phyloP scores from a whole-genome alignment of 2,329 filamentous ascomycete genomes.

The Calonectria fujianensis region DNA sequence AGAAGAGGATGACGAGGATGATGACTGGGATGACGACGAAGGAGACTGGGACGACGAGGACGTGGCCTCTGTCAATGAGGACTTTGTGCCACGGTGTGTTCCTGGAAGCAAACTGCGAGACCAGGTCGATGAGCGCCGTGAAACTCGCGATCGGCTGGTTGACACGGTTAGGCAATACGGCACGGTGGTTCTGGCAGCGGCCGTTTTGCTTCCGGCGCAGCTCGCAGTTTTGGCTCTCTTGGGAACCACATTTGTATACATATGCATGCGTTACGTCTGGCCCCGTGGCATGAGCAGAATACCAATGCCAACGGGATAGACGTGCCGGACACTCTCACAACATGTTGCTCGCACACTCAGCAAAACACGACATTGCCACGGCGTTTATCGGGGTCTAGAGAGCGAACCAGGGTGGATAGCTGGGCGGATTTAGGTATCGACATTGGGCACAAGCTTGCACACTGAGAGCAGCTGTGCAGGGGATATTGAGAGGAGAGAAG shows the following conservation, averaged over 20 bases:
- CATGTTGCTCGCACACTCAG: slow-evolving; percentile 33
- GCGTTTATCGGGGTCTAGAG: slow-evolving; percentile 57
- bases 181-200: slow-evolving; percentile 64
- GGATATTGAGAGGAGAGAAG: slow-evolving; percentile 29
- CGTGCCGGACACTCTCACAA: slow-evolving; percentile 41
- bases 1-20: slow-evolving; percentile 56
- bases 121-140: slow-evolving; percentile 57
- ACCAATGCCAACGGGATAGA: slow-evolving; percentile 53
- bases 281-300: slow-evolving; percentile 47
- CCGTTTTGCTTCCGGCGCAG: slow-evolving; percentile 68
- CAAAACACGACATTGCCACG: slow-evolving; percentile 54
- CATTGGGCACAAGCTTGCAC: slow-evolving; percentile 26
- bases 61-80: slow-evolving; percentile 49
- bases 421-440: slow-evolving; percentile 31
- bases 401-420: slow-evolving; percentile 40
- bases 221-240: slow-evolving; percentile 62
- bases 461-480: slow-evolving; percentile 27
- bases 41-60: slow-evolving; percentile 53
- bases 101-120: slow-evolving; percentile 55
- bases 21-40: slow-evolving; percentile 51
- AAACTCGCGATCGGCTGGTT: slow-evolving; percentile 62
- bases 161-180: slow-evolving; percentile 65
- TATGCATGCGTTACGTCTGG: slow-evolving; percentile 59
- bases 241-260: slow-evolving; percentile 63
- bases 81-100: slow-evolving; percentile 38